Base-by-base conservation (phyloP, 176 grass and related monocot species). In the Hordeum marinum region DNA sequence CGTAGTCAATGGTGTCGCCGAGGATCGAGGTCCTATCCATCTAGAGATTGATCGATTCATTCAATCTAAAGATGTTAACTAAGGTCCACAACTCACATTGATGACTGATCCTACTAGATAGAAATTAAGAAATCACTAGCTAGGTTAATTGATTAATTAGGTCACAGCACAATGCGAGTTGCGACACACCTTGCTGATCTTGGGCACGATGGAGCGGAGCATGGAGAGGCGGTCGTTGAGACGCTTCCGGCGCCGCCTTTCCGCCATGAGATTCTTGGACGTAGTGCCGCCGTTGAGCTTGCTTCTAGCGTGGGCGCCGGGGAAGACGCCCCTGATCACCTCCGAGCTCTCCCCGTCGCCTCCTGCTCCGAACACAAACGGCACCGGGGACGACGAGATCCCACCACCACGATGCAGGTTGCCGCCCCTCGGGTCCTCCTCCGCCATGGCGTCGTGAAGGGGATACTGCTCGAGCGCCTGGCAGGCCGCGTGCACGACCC, bases 151-250 rank as follows among this genome's bases (percentile, higher is more conserved):
- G 13, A 63, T 11, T 14, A 29, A 68, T 39, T 77, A 76, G 83
- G 59, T 57, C 12, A 73, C 23, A 57, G 26, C 27, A 66, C 5
- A 42, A 52, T 60, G 42, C 6, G 45, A 12, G 11, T 68, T 45
- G 12, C 43, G 5, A 52, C 15, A 52, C 15, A 52, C 91, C 92
- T 92, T 94, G 85, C 83, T 97, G 32, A 94, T 94, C 71, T 92
- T 97, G 64, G 92, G 94, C 61, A 97, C 94, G 63, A 97, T 90
- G 70, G 94, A 97, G 60, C 92, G 85, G 66, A 97, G 94, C 94
- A 97, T 92, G 75, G 94, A 97, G 63, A 97, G 94, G 21, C 94
- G 87, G 76, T 97, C 94, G 39, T 97, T 97, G 46, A 94, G 92
- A 52, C 92, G 89, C 85, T 92, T 92, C 80, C 94, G 66, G n/a